A percentile compares a stretch with the other conserved stretches of the same genome.
Conservation (phyloP, 176 grass and related monocot species). For the Oryza glumipatula region DNA sequence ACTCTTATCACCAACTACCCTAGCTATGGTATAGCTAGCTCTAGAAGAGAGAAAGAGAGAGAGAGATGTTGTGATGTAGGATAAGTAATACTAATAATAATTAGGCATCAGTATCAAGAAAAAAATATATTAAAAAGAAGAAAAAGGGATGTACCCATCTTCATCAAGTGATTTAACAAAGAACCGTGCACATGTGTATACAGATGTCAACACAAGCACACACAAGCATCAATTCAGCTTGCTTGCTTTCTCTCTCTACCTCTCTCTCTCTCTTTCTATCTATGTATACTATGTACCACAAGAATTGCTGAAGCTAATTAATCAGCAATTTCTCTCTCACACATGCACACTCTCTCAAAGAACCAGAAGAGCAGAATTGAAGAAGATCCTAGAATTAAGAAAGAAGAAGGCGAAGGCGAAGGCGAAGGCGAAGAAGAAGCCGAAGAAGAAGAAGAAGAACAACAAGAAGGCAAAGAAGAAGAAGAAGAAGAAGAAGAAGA, state of each 20-base stretch:
- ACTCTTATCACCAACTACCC: slow-evolving; percentile 14
- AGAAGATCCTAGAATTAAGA: slow-evolving; percentile 55
- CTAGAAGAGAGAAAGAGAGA: slow-evolving; percentile 43
- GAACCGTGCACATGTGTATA: slow-evolving; percentile 32
- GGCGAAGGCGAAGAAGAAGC: background rate
- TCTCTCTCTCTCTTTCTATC: too few species aligned
- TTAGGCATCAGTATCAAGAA: slow-evolving; percentile 59
- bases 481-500: background rate
- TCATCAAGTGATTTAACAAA: slow-evolving; percentile 98
- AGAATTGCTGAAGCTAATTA: background rate
- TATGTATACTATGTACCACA: background rate
- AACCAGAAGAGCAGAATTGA: slow-evolving; percentile 29
- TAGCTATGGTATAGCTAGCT: slow-evolving; percentile 25
- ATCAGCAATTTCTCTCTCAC: slow-evolving; percentile 4
- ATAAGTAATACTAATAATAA: slow-evolving; percentile 26
- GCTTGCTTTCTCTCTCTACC: slow-evolving; percentile 11
- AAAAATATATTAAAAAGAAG: slow-evolving; percentile 45
- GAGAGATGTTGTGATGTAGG: slow-evolving; percentile 48
- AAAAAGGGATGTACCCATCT: slow-evolving; percentile 71
- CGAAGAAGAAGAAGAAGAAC: too few species aligned
- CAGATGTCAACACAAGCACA: slow-evolving; percentile 59
- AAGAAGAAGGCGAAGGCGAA: background rate
- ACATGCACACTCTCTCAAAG: slow-evolving; percentile 25
- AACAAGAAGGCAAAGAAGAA: too few species aligned
- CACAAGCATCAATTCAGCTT: slow-evolving; percentile 46